These are phyloP conservation scores for Westerdykella ornata DNA, from an alignment of 2,329 filamentous ascomycete species.

Conservation along the genomic window DNA sequence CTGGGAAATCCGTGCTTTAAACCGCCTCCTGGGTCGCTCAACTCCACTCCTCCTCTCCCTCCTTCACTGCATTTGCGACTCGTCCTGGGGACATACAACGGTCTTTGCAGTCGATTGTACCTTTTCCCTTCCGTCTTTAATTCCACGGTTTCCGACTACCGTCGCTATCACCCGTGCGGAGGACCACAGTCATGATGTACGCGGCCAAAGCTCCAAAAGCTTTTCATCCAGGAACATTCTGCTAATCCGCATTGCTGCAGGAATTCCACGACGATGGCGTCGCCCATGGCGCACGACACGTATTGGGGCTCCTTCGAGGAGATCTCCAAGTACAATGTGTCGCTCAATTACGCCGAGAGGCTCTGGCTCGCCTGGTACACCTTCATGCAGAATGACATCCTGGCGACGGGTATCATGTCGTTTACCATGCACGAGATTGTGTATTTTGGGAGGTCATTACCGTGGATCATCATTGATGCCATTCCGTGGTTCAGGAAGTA, in stretches of 20 bases:
- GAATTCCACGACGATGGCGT: slow-evolving; percentile 33
- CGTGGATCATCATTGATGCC: slow-evolving; percentile 86
- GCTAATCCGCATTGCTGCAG: slow-evolving; percentile 11
- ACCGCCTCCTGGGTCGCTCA: background rate
- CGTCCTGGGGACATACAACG: background rate
- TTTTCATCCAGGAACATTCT: slow-evolving; percentile 1
- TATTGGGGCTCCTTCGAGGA: slow-evolving; percentile 62
- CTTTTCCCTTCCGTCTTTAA: background rate
- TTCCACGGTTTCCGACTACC: background rate
- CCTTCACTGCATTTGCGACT: background rate
- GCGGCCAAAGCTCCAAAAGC: background rate
- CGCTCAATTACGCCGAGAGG: slow-evolving; percentile 79
- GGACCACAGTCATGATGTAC: slow-evolving; percentile 2
- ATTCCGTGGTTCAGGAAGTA: slow-evolving; percentile 85
- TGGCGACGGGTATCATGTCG: slow-evolving; percentile 96
- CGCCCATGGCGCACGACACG: slow-evolving; percentile 45
- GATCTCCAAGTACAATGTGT: slow-evolving; percentile 67
- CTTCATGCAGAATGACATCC: slow-evolving; percentile 94
- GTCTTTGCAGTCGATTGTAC: background rate
- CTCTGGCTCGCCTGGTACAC: slow-evolving; percentile 96
- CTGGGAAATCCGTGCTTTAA: background rate
- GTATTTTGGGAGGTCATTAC: slow-evolving; percentile 87
- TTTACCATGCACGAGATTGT: slow-evolving; percentile 90
- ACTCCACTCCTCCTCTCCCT: background rate
- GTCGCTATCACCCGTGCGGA: background rate